A percentile compares a stretch with the other conserved stretches of the same genome.
Evolutionary conservation across 257 asterid species (phyloP).

Genomic region (Craterostigma plantagineum): DNA sequence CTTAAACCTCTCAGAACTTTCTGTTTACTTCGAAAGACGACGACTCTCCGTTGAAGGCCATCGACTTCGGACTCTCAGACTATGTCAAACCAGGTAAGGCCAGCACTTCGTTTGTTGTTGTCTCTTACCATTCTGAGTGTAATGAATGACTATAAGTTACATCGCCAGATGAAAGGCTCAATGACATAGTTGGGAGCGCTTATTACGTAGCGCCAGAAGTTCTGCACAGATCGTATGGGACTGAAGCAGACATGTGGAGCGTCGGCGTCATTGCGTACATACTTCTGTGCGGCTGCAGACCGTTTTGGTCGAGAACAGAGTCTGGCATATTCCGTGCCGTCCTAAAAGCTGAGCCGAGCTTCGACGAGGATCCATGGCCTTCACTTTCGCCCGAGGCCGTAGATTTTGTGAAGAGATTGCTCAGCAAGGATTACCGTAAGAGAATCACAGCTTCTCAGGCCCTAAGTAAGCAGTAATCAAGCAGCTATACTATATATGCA

Average conservation of each 20-base stretch:
- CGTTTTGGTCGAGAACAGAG: conserved; percentile 67
- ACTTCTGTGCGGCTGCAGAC: conserved; percentile 70
- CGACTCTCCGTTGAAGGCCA: conserved; percentile 50
- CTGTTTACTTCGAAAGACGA: conserved; percentile 38
- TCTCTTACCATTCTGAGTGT: conserved; percentile 2
- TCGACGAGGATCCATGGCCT: conserved; percentile 43
- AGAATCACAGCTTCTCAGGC: conserved; percentile 48
- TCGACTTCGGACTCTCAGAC: conserved; percentile 76
- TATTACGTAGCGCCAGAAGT: conserved; percentile 80
- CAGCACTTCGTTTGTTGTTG: conserved; percentile 4
- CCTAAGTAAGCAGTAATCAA: conserved; percentile 23
- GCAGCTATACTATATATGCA: no score
- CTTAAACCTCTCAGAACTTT: conserved; percentile 36
- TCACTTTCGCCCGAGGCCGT: conserved; percentile 27
- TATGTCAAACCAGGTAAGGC: conserved; percentile 79
- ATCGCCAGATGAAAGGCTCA: conserved; percentile 41
- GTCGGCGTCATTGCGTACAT: conserved; percentile 70
- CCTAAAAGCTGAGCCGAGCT: conserved; percentile 33
- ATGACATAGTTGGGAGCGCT: conserved; percentile 72
- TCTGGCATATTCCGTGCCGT: conserved; percentile 63
- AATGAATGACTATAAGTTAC: no score
- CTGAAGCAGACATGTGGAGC: conserved; percentile 82
- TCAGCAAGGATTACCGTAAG: conserved; percentile 42
- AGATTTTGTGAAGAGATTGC: conserved; percentile 32
- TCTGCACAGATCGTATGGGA: conserved; percentile 53